phyloP scores from a whole-genome alignment of 2,329 filamentous ascomycete genomes.

The Penicillium vulpinum region DNA sequence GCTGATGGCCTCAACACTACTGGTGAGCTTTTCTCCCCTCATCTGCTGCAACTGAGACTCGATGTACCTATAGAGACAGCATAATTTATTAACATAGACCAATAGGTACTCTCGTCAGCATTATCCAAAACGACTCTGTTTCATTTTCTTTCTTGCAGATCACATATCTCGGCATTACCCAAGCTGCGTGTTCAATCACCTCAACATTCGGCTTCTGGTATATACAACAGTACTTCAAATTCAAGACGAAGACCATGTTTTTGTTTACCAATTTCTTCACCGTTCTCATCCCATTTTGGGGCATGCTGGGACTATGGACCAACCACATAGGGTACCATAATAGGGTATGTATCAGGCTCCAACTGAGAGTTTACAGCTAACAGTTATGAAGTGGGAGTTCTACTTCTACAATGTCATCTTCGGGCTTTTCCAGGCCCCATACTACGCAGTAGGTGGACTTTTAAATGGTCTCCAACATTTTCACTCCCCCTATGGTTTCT shows the following conservation, averaged over 20 bases:
- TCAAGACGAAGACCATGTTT: constrained; percentile 46
- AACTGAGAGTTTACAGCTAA: constrained; percentile 2
- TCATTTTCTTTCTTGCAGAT: constrained; percentile 45
- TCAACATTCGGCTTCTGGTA: constrained; percentile 48
- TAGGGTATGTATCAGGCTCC: constrained; percentile 21
- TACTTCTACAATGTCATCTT: constrained; percentile 48
- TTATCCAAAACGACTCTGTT: constrained; percentile 45
- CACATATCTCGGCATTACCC: constrained; percentile 44
- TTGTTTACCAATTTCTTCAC: constrained; percentile 45
- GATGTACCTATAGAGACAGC: neutral
- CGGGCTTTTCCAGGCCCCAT: constrained; percentile 45
- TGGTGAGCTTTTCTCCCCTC: constrained; percentile 18
- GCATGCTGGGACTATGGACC: constrained; percentile 45
- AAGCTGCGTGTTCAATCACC: constrained; percentile 40
- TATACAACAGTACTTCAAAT: constrained; percentile 43
- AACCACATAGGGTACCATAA: constrained; percentile 43
- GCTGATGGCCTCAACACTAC: constrained; percentile 47
- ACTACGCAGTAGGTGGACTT: constrained; percentile 38
- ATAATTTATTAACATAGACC: neutral
- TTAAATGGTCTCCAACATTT: neutral
- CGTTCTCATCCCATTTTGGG: constrained; percentile 46
- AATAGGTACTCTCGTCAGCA: constrained; percentile 38
- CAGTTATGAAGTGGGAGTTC: constrained; percentile 38
- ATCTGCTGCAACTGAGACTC: neutral
- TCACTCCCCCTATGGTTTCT: neutral